Evolutionary conservation across 1,284 basidiomycete species (phyloP), one percentile per base, ranked within the genome.

Genomic region (Leccinum subfulvum): DNA sequence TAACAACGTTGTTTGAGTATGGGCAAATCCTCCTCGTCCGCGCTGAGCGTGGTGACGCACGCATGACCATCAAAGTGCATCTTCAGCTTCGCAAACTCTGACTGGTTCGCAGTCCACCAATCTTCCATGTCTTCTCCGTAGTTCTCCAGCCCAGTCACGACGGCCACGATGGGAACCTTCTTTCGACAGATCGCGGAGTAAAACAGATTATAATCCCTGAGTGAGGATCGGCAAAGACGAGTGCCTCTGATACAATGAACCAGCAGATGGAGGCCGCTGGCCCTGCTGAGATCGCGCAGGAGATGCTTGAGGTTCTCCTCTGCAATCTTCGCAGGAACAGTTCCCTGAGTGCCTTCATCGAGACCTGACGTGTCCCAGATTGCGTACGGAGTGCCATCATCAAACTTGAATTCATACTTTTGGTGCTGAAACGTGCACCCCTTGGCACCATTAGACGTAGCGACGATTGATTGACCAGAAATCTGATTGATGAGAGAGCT

Each of bases 171-270:
- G 47, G 74, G 73, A 11, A 75, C 65, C 65, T 69, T 72, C 54
- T 68, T 73, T 44, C 73, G 65, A 66, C 72, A 77, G 58, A 74
- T 64, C 18, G 66, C 68, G 16, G 74, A 75, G 61, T 76, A 75
- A 66, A 76, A 76, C 59, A 76, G 61, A 58, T 73, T 68, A 59
- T 76, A 77, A 63, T 77, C 73, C 56, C 47, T 49, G 35, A 71
- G 60, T 9, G 68, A 35, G 0, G 65, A 60, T 35, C 65, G 64
- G 56, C 66, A 69, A 58, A 77, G 65, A 52, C 68, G 66, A n/a
- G 66, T 49, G 11, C 64, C 69, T 47, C 72, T 74, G 62, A 73
- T 35, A 61, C 72, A 73, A 67, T 76, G 75, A 8, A 73, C 53
- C 33, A 73, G 47, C 23, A 76, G 66, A 60, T 75, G 69, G 51